phyloP scores from a whole-genome alignment of 2,329 filamentous ascomycete genomes.

The Blumeria hordei region DNA sequence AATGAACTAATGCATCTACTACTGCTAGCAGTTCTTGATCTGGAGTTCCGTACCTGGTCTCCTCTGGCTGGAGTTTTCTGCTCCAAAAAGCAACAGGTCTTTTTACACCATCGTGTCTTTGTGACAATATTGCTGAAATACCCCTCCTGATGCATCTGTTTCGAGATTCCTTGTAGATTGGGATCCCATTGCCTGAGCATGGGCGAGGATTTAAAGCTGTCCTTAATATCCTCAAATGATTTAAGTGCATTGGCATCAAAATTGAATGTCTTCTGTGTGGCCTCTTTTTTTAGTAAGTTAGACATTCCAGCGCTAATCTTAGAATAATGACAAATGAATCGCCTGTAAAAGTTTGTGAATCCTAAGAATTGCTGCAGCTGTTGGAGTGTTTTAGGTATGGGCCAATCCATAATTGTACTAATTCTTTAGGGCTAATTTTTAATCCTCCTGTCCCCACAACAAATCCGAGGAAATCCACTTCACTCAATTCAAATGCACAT shows the following conservation, averaged over 20 bases:
- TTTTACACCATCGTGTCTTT: background rate
- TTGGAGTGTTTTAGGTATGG: background rate
- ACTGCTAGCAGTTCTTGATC: background rate
- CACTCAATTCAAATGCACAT: background rate
- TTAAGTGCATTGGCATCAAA: background rate
- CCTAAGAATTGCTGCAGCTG: conserved; percentile 1
- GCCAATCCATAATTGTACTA: background rate
- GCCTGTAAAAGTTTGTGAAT: conserved; percentile 1
- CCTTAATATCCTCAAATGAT: conserved; percentile 1
- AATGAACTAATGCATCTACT: background rate
- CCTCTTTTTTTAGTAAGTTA: background rate
- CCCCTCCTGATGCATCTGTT: conserved; percentile 1
- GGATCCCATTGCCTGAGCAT: background rate
- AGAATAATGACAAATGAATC: background rate
- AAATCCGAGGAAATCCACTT: background rate
- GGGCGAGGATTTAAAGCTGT: background rate
- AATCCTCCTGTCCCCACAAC: background rate
- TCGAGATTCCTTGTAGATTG: conserved; percentile 1
- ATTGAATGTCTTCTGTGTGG: background rate
- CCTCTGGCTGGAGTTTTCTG: background rate
- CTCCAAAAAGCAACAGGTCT: conserved; percentile 1
- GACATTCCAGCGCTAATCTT: background rate
- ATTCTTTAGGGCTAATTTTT: background rate
- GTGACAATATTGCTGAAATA: background rate
- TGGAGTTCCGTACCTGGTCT: background rate